Conservation (phyloP, 2,329 filamentous ascomycete species). For the Exophiala viscosa region DNA sequence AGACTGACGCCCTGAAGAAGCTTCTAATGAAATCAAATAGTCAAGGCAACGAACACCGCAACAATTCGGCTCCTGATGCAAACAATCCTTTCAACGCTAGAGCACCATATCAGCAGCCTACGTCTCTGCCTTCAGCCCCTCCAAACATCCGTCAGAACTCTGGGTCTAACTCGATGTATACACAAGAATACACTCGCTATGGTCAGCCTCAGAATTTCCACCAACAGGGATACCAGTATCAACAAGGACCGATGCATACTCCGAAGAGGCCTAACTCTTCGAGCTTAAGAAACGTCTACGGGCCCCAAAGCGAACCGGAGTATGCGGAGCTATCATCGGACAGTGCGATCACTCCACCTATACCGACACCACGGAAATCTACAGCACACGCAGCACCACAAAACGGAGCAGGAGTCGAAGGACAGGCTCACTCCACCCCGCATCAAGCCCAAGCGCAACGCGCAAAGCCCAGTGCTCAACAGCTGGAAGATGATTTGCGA, state of each 20-base stretch:
- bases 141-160: slow-evolving; percentile 9
- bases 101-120: slow-evolving; percentile 14
- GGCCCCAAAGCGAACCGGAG: slow-evolving; percentile 22
- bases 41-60: slow-evolving; percentile 13
- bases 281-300: slow-evolving; percentile 22
- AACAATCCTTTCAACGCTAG: slow-evolving; percentile 30
- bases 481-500: slow-evolving; percentile 48
- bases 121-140: slow-evolving; percentile 4
- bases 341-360: slow-evolving; percentile 18
- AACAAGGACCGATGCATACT: slow-evolving; percentile 10
- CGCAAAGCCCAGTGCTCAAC: slow-evolving; percentile 38
- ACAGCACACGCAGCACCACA: slow-evolving; percentile 4
- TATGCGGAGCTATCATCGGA: slow-evolving; percentile 26
- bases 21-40: slow-evolving; percentile 39
- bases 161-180: slow-evolving; percentile 14
- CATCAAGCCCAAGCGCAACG: slow-evolving; percentile 25
- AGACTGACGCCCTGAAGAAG: slow-evolving; percentile 45
- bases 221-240: slow-evolving; percentile 12
- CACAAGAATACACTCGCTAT: slow-evolving; percentile 11
- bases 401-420: slow-evolving; percentile 4
- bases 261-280: slow-evolving; percentile 22
- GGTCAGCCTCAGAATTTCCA: slow-evolving; percentile 1
- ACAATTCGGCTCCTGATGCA: slow-evolving; percentile 32
- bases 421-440: slow-evolving; percentile 21
- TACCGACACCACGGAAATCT: slow-evolving; percentile 21